phyloP scores from a whole-genome alignment of 2,329 filamentous ascomycete genomes.

The Cladophialophora psammophila region DNA sequence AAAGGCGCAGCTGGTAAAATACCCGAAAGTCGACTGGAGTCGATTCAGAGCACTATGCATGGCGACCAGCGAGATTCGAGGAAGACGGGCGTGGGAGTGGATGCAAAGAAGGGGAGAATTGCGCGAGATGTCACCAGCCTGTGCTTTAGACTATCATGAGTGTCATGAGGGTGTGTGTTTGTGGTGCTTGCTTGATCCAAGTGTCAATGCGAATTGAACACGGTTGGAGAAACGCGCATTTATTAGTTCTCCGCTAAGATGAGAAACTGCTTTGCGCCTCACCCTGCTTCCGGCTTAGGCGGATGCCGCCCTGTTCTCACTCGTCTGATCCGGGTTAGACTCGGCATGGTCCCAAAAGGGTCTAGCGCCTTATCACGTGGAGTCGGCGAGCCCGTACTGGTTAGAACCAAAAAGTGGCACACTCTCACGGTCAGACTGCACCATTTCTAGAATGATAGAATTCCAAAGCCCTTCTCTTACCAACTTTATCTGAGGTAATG shows the following conservation, averaged over 20 bases:
- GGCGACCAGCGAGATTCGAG: not conserved
- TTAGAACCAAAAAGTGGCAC: no score
- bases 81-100: not conserved
- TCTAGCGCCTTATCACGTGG: no score
- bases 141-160: not conserved
- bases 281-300: no score
- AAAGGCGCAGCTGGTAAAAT: constrained; percentile 95
- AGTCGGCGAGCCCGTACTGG: no score
- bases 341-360: no score
- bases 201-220: constrained; percentile 8
- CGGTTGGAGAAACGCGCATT: constrained; percentile 16
- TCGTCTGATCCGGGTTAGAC: no score
- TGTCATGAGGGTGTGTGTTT: not conserved
- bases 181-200: not conserved
- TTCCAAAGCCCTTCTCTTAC: no score
- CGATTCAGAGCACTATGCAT: constrained; percentile 69
- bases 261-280: not conserved
- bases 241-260: not conserved
- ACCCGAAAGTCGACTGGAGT: constrained; percentile 91
- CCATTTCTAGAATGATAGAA: no score
- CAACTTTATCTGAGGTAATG: no score
- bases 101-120: no score
- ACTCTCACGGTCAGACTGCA: no score
- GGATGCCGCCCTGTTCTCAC: not conserved
- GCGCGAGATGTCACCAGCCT: not conserved